Base-by-base conservation (phyloP, 2,329 filamentous ascomycete species). In the Pezicula carpinea region DNA sequence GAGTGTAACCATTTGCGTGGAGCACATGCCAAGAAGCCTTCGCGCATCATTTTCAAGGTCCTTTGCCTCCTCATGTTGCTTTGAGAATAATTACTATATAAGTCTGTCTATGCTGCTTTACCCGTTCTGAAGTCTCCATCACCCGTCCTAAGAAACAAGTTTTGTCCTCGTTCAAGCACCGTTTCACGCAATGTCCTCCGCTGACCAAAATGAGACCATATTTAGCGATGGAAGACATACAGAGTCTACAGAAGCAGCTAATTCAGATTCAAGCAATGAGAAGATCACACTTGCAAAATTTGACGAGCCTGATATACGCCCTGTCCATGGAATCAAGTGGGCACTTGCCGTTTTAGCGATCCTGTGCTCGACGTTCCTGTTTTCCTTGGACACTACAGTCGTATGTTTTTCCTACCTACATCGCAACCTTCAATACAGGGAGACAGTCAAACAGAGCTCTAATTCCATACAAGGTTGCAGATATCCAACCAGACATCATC, bases 401-500 rank as follows among this genome's bases (percentile, higher is more conserved):
- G 36, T 39, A 39, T 2, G 36, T 22, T 19, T 18, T 5, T 6
- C 17, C 13, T 34, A 17, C 5, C 13, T 13, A n/a, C 32, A 34
- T 34, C 14, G 5, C 5, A 17, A 34, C 5, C 6, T 35, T 6
- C 33, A 15, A 35, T 6, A 35, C 17, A n/a, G n/a, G n/a, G n/a
- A n/a, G n/a, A n/a, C 17, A 15, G n/a, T 15, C 14, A 4, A 35
- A 35, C 3, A n/a, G n/a, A 35, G 5, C 3, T 5, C 8, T 19
- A 39, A n/a, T n/a, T n/a, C n/a, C n/a, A n/a, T n/a, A n/a, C n/a
- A n/a, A n/a, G 36, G 65, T 69, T 2, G 72, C 71, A 15, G 66
- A 72, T 50, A 63, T 75, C 11, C 69, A 74, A 44, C 65, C 63
- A 59, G 29, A 34, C 7, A 64, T 72, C 17, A 52, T 68, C 22